These are phyloP conservation scores for Phytophthora quininea DNA, from an alignment of 352 stramenopile genomes.

Conservation along the genomic window DNA sequence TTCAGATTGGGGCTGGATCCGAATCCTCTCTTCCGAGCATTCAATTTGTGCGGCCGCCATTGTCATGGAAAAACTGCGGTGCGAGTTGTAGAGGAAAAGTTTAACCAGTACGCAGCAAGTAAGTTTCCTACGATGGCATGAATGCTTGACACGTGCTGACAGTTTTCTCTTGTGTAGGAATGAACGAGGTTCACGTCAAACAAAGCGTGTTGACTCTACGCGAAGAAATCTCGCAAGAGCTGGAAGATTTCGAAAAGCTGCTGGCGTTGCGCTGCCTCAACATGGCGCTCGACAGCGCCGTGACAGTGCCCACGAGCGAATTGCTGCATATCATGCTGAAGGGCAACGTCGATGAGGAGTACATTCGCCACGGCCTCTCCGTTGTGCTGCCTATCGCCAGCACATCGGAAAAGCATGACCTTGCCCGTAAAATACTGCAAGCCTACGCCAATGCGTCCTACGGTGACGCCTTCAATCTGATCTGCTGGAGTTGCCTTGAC, in stretches of 20 bases:
- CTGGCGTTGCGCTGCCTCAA: conserved; percentile 68
- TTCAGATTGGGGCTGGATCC: conserved; percentile 74
- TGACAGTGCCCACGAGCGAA: conserved; percentile 56
- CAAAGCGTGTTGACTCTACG: conserved; percentile 53
- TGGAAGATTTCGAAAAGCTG: conserved; percentile 71
- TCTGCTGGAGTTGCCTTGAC: conserved; percentile 80
- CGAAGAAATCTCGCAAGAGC: conserved; percentile 71
- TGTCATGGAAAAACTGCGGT: conserved; percentile 50
- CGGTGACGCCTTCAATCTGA: conserved; percentile 62
- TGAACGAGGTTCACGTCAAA: conserved; percentile 66
- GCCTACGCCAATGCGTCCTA: conserved; percentile 61
- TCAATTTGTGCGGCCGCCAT: conserved; percentile 69
- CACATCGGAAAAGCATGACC: conserved; percentile 57
- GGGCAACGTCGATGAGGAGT: conserved; percentile 57
- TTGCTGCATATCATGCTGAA: conserved; percentile 66
- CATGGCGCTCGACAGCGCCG: conserved; percentile 43
- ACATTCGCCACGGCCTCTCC: conserved; percentile 63
- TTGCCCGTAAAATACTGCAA: conserved; percentile 55
- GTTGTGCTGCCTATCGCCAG: conserved; percentile 65
- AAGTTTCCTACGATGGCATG: background rate
- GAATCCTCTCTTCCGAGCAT: conserved; percentile 63
- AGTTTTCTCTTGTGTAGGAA: conserved; percentile 20
- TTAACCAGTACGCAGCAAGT: conserved; percentile 56
- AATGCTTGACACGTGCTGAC: background rate
- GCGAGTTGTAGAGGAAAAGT: conserved; percentile 48